These are phyloP conservation scores for Russula foetens DNA, from an alignment of 768 basidiomycete species.

Conservation along the genomic window DNA sequence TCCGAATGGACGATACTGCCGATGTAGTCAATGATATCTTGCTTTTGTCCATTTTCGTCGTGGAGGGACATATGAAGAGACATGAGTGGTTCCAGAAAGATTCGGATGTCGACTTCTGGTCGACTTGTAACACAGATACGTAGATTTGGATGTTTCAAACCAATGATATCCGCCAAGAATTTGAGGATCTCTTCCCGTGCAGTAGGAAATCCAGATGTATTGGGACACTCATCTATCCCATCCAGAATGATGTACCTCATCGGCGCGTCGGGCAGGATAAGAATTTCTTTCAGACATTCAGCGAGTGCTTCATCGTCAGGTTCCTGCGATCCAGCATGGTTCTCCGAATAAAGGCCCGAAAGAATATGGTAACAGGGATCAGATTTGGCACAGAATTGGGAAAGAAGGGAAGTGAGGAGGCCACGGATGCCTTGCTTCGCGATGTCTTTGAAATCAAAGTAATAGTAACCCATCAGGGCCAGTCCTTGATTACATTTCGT, in stretches of 20 bases:
- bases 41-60: background rate
- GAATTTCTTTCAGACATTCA: background rate
- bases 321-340: background rate
- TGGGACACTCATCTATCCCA: background rate
- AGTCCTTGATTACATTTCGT: background rate
- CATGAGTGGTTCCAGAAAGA: background rate
- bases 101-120: background rate
- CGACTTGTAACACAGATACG: background rate
- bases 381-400: background rate
- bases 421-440: background rate
- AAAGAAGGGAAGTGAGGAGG: background rate
- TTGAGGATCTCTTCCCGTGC: background rate
- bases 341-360: background rate
- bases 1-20: background rate
- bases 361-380: background rate
- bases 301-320: background rate
- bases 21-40: background rate
- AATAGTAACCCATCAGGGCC: background rate
- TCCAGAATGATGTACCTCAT: background rate
- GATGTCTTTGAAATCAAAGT: background rate
- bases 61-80: background rate
- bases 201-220: background rate
- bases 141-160: background rate
- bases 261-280: background rate
- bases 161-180: background rate